Percentiles rank a stretch among this genome's conserved stretches.
These are phyloP conservation scores for Chlamydomonas sp. DNA, from an alignment of 139 green algal species.

Conservation along the genomic window DNA sequence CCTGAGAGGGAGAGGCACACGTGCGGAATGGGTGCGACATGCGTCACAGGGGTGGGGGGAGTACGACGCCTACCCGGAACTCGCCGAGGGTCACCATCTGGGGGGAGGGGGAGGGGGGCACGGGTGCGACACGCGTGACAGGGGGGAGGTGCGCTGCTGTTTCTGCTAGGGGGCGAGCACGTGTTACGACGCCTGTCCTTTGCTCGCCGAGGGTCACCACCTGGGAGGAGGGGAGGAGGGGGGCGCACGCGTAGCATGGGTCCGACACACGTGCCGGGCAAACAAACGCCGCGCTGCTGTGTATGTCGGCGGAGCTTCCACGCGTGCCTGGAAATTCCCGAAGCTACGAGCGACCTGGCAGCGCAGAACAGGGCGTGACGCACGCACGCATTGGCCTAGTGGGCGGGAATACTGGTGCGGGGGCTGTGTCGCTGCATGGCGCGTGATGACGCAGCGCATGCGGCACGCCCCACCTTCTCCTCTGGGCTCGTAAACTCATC, in stretches of 20 bases:
- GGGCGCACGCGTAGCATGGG: no score
- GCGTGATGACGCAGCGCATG: not conserved
- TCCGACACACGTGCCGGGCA: no score
- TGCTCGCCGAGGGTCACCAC: not conserved
- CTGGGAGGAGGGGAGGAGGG: not conserved
- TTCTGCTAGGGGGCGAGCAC: not conserved
- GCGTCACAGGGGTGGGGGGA: not conserved
- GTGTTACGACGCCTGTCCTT: conserved; percentile 13
- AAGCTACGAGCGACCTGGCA: not conserved
- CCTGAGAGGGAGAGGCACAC: conserved; percentile 43
- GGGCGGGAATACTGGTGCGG: no score
- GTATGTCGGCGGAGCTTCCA: no score
- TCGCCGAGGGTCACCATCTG: not conserved
- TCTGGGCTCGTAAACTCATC: conserved; percentile 76
- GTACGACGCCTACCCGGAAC: not conserved
- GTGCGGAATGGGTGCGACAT: not conserved
- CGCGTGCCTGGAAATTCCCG: no score
- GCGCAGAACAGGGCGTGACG: not conserved
- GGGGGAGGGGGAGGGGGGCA: no score
- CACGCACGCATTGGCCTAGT: no score
- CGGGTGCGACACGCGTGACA: no score
- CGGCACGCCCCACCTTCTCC: conserved; percentile 27
- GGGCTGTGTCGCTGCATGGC: not conserved
- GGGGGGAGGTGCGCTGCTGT: conserved; percentile 38
- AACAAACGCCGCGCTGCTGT: no score